Percentiles rank a stretch among this genome's conserved stretches.
These are phyloP conservation scores for Teratosphaeria pseudoeucalypti DNA, from an alignment of 2,329 filamentous ascomycete species.

Conservation along the genomic window DNA sequence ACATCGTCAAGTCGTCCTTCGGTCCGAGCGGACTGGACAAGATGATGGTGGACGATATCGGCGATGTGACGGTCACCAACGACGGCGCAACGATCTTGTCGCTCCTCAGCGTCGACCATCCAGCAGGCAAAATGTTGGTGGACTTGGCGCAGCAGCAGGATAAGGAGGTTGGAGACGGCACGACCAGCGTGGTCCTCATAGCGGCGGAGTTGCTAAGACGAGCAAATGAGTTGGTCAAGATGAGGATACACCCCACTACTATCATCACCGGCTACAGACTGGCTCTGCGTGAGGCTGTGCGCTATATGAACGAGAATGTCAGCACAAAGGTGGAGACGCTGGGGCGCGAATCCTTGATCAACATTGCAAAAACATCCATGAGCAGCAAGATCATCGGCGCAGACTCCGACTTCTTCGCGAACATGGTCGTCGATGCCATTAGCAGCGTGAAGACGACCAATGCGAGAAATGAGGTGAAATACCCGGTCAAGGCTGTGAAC, in stretches of 20 bases:
- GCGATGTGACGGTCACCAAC: slow-evolving; percentile 97
- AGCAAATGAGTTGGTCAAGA: slow-evolving; percentile 98
- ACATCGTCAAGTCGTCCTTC: slow-evolving; percentile 98
- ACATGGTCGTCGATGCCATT: slow-evolving; percentile 96
- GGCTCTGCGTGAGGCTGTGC: slow-evolving; percentile 88
- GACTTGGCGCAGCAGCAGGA: slow-evolving; percentile 97
- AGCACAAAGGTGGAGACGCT: slow-evolving; percentile 90
- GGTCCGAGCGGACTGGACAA: slow-evolving; percentile 95
- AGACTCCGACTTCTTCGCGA: slow-evolving; percentile 92
- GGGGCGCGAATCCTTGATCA: slow-evolving; percentile 80
- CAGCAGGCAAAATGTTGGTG: slow-evolving; percentile 94
- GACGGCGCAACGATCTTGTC: slow-evolving; percentile 95
- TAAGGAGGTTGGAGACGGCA: slow-evolving; percentile 97
- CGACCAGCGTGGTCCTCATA: slow-evolving; percentile 94
- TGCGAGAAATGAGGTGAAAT: slow-evolving; percentile 83
- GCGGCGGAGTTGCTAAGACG: slow-evolving; percentile 87
- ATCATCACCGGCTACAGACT: slow-evolving; percentile 98
- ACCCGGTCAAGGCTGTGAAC: slow-evolving; percentile 98
- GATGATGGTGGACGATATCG: slow-evolving; percentile 99
- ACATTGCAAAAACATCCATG: slow-evolving; percentile 98
- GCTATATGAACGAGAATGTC: slow-evolving; percentile 98
- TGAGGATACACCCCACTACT: slow-evolving; percentile 98
- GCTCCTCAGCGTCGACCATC: slow-evolving; percentile 93
- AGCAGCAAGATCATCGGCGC: slow-evolving; percentile 96
- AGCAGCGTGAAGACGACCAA: slow-evolving; percentile 88